These are phyloP conservation scores for Penicillium sp. DNA, from an alignment of 2,329 filamentous ascomycete species.

Conservation along the genomic window DNA sequence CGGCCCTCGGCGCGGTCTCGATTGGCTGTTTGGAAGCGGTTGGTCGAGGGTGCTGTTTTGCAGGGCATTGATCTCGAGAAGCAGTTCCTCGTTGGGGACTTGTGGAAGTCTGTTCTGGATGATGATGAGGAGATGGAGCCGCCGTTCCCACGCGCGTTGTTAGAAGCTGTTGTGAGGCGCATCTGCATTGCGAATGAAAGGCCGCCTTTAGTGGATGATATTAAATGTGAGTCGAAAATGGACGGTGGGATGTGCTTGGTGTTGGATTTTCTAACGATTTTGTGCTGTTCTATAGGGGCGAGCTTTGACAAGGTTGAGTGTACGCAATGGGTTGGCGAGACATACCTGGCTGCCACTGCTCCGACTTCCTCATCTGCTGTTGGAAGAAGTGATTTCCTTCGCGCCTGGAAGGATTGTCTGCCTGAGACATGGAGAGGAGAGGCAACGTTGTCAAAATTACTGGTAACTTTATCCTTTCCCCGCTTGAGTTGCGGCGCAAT, in stretches of 20 bases:
- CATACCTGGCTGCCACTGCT: constrained; percentile 40
- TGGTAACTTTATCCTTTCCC: constrained; percentile 18
- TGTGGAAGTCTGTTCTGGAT: constrained; percentile 42
- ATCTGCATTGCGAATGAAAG: constrained; percentile 31
- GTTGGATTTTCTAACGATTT: background rate
- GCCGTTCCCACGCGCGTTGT: constrained; percentile 34
- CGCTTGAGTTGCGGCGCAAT: background rate
- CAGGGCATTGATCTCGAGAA: constrained; percentile 42
- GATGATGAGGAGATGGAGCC: constrained; percentile 29
- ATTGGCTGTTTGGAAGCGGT: constrained; percentile 49
- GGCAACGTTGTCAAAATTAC: constrained; percentile 33
- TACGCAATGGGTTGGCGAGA: constrained; percentile 40
- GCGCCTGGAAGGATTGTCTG: constrained; percentile 43
- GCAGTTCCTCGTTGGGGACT: constrained; percentile 42
- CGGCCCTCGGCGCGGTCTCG: constrained; percentile 50
- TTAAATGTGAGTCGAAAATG: constrained; percentile 38
- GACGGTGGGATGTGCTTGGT: background rate
- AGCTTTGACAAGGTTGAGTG: constrained; percentile 38
- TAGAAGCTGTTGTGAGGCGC: constrained; percentile 40
- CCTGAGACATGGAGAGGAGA: constrained; percentile 45
- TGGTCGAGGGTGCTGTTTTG: constrained; percentile 40
- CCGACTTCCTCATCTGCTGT: constrained; percentile 31
- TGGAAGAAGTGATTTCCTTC: constrained; percentile 35
- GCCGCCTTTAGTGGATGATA: constrained; percentile 20
- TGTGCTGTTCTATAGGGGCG: constrained; percentile 31